A percentile compares a stretch with the other conserved stretches of the same genome.
phyloP scores from a whole-genome alignment of 2,329 filamentous ascomycete genomes.

The Ceratocystis albifundus region DNA sequence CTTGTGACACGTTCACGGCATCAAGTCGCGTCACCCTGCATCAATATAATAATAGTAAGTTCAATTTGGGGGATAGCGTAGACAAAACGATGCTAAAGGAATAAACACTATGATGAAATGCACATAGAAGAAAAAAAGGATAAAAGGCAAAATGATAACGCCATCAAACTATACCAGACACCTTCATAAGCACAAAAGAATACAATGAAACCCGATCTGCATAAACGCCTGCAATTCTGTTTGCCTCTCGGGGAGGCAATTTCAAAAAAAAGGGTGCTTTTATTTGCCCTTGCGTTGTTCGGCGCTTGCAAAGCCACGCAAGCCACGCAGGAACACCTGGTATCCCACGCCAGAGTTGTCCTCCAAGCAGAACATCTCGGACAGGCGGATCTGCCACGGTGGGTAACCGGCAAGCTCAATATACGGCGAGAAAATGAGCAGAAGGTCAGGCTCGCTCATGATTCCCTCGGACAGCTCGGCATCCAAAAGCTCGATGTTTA shows the following conservation, averaged over 20 bases:
- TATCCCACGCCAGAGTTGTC: slow-evolving; percentile 82
- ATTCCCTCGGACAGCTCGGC: slow-evolving; percentile 70
- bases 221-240: neutral
- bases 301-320: slow-evolving; percentile 74
- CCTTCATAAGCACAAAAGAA: neutral
- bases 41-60: neutral
- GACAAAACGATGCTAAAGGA: slow-evolving; percentile 10
- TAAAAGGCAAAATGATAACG: slow-evolving; percentile 6
- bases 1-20: neutral
- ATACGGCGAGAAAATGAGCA: slow-evolving; percentile 75
- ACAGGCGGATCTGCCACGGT: slow-evolving; percentile 89
- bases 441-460: slow-evolving; percentile 78
- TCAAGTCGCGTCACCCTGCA: neutral
- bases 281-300: slow-evolving; percentile 75
- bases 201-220: neutral
- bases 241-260: neutral
- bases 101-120: slow-evolving; percentile 11
- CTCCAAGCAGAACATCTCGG: slow-evolving; percentile 74
- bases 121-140: neutral
- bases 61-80: slow-evolving; percentile 3
- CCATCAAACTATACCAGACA: slow-evolving; percentile 18
- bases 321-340: slow-evolving; percentile 75
- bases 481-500: slow-evolving; percentile 76
- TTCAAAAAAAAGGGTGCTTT: slow-evolving; percentile 15
- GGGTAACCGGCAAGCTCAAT: slow-evolving; percentile 85